A percentile compares a stretch with the other conserved stretches of the same genome.
phyloP scores from a whole-genome alignment of 371 early-diverging fungal species.

The Neoconidiobolus thromboides region DNA sequence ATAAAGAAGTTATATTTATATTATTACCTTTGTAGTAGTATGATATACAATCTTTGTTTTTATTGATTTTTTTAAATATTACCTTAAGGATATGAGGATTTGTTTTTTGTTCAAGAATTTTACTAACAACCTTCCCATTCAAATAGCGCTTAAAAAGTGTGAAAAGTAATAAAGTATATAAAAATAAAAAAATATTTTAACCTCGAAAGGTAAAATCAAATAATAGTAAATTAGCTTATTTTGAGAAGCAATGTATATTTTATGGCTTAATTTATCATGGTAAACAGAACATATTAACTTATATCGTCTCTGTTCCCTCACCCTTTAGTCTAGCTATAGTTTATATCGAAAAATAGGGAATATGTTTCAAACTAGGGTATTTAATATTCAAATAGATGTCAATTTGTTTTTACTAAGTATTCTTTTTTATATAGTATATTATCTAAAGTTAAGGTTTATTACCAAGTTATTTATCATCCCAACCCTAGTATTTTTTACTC shows the following conservation, averaged over 20 bases:
- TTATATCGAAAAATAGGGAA: conserved; percentile 33
- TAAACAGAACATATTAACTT: conserved; percentile 56
- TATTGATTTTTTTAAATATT: too few species aligned
- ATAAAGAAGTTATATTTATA: too few species aligned
- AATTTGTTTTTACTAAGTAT: conserved; percentile 33
- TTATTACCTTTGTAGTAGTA: too few species aligned
- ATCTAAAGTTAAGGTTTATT: conserved; percentile 53
- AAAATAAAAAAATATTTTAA: too few species aligned
- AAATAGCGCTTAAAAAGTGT: too few species aligned
- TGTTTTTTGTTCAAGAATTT: too few species aligned
- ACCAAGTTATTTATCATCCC: conserved; percentile 49
- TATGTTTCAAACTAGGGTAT: conserved; percentile 11
- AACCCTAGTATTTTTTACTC: conserved; percentile 29
- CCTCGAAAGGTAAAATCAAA: too few species aligned
- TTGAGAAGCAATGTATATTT: conserved; percentile 49
- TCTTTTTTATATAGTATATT: conserved; percentile 45
- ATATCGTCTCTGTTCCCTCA: conserved; percentile 82
- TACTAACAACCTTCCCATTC: too few species aligned
- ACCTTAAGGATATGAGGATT: too few species aligned
- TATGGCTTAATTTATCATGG: conserved; percentile 68
- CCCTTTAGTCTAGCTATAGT: conserved; percentile 67
- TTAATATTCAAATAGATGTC: conserved; percentile 12
- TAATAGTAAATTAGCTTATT: background rate
- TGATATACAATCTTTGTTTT: too few species aligned
- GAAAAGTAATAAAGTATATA: too few species aligned